Percentiles rank a stretch among this genome's conserved stretches.
phyloP scores from a whole-genome alignment of 2,329 filamentous ascomycete genomes.

The Metarhizium anisopliae region DNA sequence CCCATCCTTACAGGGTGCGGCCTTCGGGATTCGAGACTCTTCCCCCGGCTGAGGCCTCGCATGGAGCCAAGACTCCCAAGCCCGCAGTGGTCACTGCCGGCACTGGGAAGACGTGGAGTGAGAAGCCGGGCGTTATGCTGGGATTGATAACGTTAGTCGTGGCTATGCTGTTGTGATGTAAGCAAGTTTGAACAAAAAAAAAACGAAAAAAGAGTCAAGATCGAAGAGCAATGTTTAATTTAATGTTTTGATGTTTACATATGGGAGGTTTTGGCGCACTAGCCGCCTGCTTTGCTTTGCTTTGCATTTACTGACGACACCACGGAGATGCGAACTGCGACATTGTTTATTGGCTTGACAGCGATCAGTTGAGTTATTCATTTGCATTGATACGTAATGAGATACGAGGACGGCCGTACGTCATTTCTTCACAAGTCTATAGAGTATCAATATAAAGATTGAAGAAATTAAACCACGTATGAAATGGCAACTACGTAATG shows the following conservation, averaged over 20 bases:
- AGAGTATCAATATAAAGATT: not conserved
- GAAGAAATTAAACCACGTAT: not conserved
- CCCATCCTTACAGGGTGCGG: not conserved
- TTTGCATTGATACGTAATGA: not conserved
- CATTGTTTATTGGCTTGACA: not conserved
- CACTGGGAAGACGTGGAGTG: not conserved
- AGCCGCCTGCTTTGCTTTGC: not conserved
- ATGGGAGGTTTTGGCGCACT: not conserved
- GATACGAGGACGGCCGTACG: not conserved
- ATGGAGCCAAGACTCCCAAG: not conserved
- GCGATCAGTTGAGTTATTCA: not conserved
- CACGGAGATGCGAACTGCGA: not conserved
- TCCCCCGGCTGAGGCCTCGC: not conserved
- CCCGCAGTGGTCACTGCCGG: conserved; percentile 3
- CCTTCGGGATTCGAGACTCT: not conserved
- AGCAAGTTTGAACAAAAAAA: not conserved
- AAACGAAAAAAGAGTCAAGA: not conserved
- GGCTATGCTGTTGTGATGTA: conserved; percentile 2
- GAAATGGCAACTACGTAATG: not conserved
- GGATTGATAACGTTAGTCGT: conserved; percentile 1
- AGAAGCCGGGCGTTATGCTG: not conserved
- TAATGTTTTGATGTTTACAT: not conserved
- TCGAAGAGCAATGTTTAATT: not conserved
- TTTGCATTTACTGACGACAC: not conserved
- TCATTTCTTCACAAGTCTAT: not conserved